Evolutionary conservation across 345 rosid species (phyloP).

Genomic region (Syzygium aqueum): DNA sequence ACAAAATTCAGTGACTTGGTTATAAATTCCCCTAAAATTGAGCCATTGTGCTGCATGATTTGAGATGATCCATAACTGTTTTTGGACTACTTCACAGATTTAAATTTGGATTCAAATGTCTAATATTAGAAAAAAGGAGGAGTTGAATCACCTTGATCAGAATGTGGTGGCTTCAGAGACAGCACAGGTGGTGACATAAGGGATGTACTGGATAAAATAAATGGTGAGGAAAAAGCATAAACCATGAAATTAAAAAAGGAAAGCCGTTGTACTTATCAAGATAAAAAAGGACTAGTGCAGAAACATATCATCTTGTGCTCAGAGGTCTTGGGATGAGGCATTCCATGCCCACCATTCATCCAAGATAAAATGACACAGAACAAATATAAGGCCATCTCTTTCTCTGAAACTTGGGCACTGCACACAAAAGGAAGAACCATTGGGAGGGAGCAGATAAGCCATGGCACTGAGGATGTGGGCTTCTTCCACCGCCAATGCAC

Average conservation of each 20-base stretch:
- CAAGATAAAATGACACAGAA: slow-evolving; percentile 24
- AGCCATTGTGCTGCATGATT: neutral
- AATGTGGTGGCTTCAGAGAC: neutral
- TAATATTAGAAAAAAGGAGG: neutral
- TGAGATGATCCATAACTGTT: neutral
- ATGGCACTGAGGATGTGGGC: slow-evolving; percentile 98
- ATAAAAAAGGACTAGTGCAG: neutral
- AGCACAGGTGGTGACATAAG: no score
- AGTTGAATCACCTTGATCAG: neutral
- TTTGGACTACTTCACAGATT: neutral
- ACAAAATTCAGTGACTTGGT: fast-evolving
- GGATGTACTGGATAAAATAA: neutral
- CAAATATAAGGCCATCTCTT: slow-evolving; percentile 6
- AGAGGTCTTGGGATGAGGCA: slow-evolving; percentile 51
- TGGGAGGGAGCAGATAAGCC: neutral
- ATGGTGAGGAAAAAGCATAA: neutral
- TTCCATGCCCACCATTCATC: slow-evolving; percentile 68
- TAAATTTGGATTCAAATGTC: neutral
- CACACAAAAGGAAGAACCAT: neutral
- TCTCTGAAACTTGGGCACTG: neutral
- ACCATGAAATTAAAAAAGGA: neutral
- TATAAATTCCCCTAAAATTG: neutral
- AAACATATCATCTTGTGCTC: neutral
- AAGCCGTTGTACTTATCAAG: neutral
- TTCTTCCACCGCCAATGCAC: slow-evolving; percentile 88